Percentiles rank a stretch among this genome's conserved stretches.
These are phyloP conservation scores for Stephanodiscus minutulus DNA, from an alignment of 108 stramenopile genomes.

Conservation along the genomic window DNA sequence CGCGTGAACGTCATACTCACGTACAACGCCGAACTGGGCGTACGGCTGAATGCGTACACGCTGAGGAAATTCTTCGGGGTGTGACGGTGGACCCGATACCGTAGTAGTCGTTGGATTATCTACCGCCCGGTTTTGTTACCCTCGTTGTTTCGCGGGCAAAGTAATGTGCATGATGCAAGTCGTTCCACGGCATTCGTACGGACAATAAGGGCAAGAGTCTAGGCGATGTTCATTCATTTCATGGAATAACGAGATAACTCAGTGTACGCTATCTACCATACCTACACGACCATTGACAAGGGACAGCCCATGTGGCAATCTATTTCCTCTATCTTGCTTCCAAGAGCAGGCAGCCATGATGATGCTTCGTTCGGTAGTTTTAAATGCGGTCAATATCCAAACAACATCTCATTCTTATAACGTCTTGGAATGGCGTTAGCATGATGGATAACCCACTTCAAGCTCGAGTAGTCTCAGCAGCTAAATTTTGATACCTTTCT, in stretches of 20 bases:
- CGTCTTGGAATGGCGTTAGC: too few relatives aligned
- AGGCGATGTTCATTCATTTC: not conserved
- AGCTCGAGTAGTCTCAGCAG: constrained; percentile 6
- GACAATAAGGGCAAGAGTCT: not conserved
- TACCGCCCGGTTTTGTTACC: not conserved
- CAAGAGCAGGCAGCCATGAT: not conserved
- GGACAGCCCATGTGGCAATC: not conserved
- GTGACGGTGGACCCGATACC: too few relatives aligned
- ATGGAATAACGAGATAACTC: not conserved
- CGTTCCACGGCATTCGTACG: not conserved
- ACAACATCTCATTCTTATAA: not conserved
- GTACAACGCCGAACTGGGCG: constrained; percentile 23
- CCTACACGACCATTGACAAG: not conserved
- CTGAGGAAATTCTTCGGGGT: constrained; percentile 43
- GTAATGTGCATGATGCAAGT: not conserved
- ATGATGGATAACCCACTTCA: not conserved
- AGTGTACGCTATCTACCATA: not conserved
- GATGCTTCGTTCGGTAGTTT: not conserved
- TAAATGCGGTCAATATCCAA: not conserved
- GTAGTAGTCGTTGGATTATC: not conserved
- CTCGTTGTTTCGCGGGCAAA: too few relatives aligned
- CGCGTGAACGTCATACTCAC: constrained; percentile 46
- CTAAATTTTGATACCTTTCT: constrained; percentile 41
- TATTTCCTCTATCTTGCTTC: not conserved
- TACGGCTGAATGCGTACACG: constrained; percentile 28